Evolutionary conservation across 2,329 filamentous ascomycete genomes (phyloP), one percentile per base, ranked within the genome.

Genomic region (Periconia macrospinosa): DNA sequence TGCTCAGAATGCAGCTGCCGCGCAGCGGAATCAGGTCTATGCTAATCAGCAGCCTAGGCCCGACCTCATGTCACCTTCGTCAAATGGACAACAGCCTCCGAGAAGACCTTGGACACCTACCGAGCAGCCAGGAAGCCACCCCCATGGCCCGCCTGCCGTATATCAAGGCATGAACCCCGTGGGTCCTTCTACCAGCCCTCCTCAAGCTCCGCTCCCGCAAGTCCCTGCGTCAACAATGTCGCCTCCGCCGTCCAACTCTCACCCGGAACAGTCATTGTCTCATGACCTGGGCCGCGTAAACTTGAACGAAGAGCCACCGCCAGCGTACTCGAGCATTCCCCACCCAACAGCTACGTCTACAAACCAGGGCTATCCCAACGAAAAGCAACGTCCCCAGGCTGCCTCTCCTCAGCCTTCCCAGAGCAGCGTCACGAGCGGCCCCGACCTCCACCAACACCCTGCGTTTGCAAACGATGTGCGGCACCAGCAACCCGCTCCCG

Each of bases 71-170:
- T 76, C 78, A 51, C 77, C 78, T 33, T 65, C 67, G 60, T 70
- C 71, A 55, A 52, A 54, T 42, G 43, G 23, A 13, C 75, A 74
- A 54, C 73, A 75, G 45, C 79, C 73, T 30, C 70, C 76, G 37
- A 70, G 81, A 23, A 83, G 93, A 45, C 92, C 92, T 30, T 97
- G 93, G 94, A 97, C 93, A 10, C 94, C 94, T 1, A 97, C 94
- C 2, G 94, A 99, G 72, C 83, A 87, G 53, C 92, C 92, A 1
- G 92, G 91, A 30, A 88, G 87, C 57, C 88, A 92, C 49, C 91
- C 91, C 6, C 91, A 96, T 76, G 92, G 92, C 0, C 92, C 92
- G 30, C 92, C 93, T 1, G 92, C 90, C 0, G 89, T 96, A 1
- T 97, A 97, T 64, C 93, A 97, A 75, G 94, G 94, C 7, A 83